Evolutionary conservation across 176 grass and related monocot genomes (phyloP), one percentile per base, ranked within the genome.

Genomic region (Oryza rufipogon): DNA sequence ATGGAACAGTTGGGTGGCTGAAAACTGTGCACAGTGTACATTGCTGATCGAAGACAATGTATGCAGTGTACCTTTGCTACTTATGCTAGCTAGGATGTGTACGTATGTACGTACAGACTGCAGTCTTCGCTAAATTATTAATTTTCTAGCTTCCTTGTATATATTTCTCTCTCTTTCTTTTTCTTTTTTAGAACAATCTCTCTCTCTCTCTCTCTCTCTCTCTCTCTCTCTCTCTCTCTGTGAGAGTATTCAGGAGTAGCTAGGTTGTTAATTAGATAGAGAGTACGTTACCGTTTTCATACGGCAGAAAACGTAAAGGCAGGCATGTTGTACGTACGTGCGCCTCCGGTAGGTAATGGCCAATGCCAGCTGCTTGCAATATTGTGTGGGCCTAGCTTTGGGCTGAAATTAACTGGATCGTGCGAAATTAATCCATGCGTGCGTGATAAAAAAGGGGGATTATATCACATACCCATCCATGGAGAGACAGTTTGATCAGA

Each of bases 401-500:
- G 42, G 42, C 2, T 44, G 54, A 58, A 58, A 58, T 58, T 20
- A 58, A 58, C 17, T n/a, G 54, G 54, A 58, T 58, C 54, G 39
- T 41, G 39, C 39, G 39, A 41, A 41, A 41, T 38, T 38, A 38
- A 38, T 41, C 39, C 39, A 8, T 56, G 52, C 17, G 52, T 56
- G 52, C 17, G 52, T 56, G 52, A 56, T 20, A 20, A 56, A 49
- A 49, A 39, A 32, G 30, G 39, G 39, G 39, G 39, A 41, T 41
- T 8, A 7, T 4, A 49, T 15, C 0, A 5, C 15, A 15, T 49
- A 49, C 15, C 47, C 47, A 5, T 49, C 19, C 7, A 61, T 22
- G 56, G 56, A 60, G 45, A 23, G 30, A 70, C 78, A 70, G 65
- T 36, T 25, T 70, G 66, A 4, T 81, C 48, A 81, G 79, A 81